Percentiles rank a stretch among this genome's conserved stretches.
Evolutionary conservation across 768 basidiomycete species (phyloP).

Genomic region (Tricholoma saponaceum): DNA sequence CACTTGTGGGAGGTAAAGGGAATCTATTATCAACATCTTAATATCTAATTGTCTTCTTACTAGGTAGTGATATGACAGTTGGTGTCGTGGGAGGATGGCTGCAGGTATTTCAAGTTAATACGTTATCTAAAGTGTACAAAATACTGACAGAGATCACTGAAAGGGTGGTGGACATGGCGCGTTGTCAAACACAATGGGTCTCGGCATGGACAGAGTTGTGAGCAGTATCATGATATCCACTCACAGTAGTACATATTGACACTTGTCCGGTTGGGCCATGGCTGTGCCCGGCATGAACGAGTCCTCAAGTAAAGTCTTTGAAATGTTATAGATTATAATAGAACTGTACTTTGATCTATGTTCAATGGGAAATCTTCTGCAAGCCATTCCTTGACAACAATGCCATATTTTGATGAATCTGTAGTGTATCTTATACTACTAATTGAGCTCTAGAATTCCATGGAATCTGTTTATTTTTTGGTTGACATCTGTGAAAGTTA

Average conservation of each 20-base stretch:
- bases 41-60: neutral
- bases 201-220: conserved; percentile 44
- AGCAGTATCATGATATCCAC: conserved; percentile 4
- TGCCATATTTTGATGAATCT: no score
- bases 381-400: no score
- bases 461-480: no score
- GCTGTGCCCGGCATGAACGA: no score
- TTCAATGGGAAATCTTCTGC: no score
- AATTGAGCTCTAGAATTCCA: no score
- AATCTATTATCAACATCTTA: neutral
- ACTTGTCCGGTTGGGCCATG: conserved; percentile 29
- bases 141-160: neutral
- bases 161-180: conserved; percentile 43
- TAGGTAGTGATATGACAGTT: conserved; percentile 35
- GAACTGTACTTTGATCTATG: no score
- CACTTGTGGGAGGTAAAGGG: conserved; percentile 36
- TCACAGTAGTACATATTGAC: neutral
- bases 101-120: conserved; percentile 22
- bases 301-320: no score
- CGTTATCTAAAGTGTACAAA: neutral
- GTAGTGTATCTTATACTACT: no score
- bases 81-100: conserved; percentile 41
- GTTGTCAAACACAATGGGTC: conserved; percentile 40
- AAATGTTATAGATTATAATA: no score
- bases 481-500: no score